A percentile compares a stretch with the other conserved stretches of the same genome.
These are phyloP conservation scores for Xylaria sp. DNA, from an alignment of 2,329 filamentous ascomycete species.

Conservation along the genomic window DNA sequence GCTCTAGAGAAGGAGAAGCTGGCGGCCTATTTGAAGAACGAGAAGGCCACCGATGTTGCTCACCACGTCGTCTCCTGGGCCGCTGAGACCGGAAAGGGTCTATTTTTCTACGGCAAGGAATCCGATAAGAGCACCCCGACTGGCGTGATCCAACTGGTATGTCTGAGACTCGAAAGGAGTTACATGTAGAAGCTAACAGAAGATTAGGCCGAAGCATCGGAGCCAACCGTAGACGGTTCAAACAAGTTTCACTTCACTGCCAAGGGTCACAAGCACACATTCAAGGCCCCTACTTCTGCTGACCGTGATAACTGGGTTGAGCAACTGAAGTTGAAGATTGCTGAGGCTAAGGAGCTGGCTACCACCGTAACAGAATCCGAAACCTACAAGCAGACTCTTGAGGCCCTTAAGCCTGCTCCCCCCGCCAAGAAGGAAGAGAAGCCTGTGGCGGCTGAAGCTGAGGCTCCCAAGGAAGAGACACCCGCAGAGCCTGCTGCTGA, in stretches of 20 bases:
- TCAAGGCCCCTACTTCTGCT: conserved; percentile 79
- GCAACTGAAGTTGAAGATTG: conserved; percentile 82
- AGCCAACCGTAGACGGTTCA: conserved; percentile 79
- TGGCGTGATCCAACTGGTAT: conserved; percentile 86
- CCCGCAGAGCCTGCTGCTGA: conserved; percentile 47
- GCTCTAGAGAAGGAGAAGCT: conserved; percentile 80
- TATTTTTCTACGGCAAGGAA: conserved; percentile 91
- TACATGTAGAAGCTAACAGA: conserved; percentile 46
- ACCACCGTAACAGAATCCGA: conserved; percentile 80
- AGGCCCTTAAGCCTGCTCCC: conserved; percentile 70
- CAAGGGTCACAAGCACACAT: conserved; percentile 90
- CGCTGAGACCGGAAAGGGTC: conserved; percentile 92
- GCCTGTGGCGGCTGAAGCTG: conserved; percentile 51
- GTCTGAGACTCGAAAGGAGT: conserved; percentile 48
- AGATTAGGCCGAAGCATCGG: conserved; percentile 67
- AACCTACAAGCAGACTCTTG: conserved; percentile 86
- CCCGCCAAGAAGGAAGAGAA: conserved; percentile 59
- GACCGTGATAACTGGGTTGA: conserved; percentile 95
- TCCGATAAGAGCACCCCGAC: conserved; percentile 83
- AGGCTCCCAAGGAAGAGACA: conserved; percentile 49
- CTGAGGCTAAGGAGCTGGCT: conserved; percentile 85
- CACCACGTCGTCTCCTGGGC: conserved; percentile 90
- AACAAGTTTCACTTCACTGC: conserved; percentile 88
- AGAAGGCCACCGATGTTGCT: conserved; percentile 81
- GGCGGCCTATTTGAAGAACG: conserved; percentile 81